Percentiles rank a stretch among this genome's conserved stretches.
Evolutionary conservation across 805 yeast species (phyloP).

Genomic region (Lachancea meyersii): DNA sequence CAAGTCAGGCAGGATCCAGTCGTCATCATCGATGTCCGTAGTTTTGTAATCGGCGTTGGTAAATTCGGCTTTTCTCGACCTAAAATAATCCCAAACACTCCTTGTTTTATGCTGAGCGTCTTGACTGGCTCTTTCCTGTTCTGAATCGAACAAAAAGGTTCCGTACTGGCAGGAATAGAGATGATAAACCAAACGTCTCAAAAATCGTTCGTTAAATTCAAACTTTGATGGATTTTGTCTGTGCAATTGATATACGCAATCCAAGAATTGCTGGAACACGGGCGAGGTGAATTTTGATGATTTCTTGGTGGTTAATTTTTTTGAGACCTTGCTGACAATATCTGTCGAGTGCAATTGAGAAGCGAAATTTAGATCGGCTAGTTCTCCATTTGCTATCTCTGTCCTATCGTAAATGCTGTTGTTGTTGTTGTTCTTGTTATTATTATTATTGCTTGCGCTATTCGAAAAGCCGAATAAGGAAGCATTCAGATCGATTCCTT

Average conservation of each 20-base stretch:
- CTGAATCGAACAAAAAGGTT: slow-evolving; percentile 73
- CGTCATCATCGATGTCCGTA: slow-evolving; percentile 23
- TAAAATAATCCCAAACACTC: slow-evolving; percentile 91
- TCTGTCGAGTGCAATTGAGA: slow-evolving; percentile 20
- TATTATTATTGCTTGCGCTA: not conserved
- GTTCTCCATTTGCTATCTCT: slow-evolving; percentile 6
- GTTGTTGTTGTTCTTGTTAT: too few species aligned
- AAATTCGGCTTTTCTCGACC: slow-evolving; percentile 68
- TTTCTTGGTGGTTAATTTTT: slow-evolving; percentile 41
- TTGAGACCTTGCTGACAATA: slow-evolving; percentile 44
- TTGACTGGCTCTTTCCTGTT: slow-evolving; percentile 49
- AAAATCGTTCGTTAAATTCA: slow-evolving; percentile 83
- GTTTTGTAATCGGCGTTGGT: slow-evolving; percentile 42
- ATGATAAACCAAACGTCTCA: slow-evolving; percentile 81
- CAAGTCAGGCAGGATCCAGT: slow-evolving; percentile 46
- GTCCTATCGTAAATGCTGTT: too few species aligned
- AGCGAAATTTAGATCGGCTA: slow-evolving; percentile 2
- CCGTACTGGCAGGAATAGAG: slow-evolving; percentile 93
- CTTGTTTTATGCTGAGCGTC: slow-evolving; percentile 47
- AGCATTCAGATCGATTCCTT: slow-evolving; percentile 14
- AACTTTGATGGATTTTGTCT: slow-evolving; percentile 66
- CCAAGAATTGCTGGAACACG: slow-evolving; percentile 88
- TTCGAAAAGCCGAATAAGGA: slow-evolving; percentile 10
- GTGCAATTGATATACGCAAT: slow-evolving; percentile 74
- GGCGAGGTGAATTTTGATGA: slow-evolving; percentile 68